phyloP scores from a whole-genome alignment of 108 stramenopile species.

The Fistulifera solaris region DNA sequence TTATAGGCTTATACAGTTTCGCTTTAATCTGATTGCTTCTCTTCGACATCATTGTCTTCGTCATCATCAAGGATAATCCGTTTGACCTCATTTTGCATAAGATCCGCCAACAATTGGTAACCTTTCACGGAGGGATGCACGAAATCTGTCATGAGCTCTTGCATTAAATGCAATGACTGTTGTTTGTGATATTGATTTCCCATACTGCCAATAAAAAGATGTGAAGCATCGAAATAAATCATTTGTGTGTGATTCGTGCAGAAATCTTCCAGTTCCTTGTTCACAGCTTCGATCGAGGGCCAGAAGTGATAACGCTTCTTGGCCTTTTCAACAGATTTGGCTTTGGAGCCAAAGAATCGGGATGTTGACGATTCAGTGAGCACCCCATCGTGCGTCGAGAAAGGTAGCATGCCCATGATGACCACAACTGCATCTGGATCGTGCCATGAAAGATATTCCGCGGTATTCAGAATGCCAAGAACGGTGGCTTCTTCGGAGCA shows the following conservation, averaged over 20 bases:
- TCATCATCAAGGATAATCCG: conserved; percentile 17
- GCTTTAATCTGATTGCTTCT: neutral
- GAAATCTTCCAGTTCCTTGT: conserved; percentile 22
- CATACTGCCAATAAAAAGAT: conserved; percentile 24
- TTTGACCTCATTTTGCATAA: conserved; percentile 14
- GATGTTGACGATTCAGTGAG: neutral
- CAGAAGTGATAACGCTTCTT: conserved; percentile 17
- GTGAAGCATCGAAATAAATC: conserved; percentile 24
- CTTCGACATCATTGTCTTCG: conserved; percentile 17
- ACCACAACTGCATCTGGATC: conserved; percentile 46
- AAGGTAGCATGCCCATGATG: conserved; percentile 50
- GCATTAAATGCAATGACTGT: conserved; percentile 8
- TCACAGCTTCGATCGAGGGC: conserved; percentile 25
- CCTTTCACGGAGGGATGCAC: conserved; percentile 20
- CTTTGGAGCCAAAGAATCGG: conserved; percentile 1
- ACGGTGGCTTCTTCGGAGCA: conserved; percentile 66
- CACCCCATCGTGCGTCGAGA: conserved; percentile 8
- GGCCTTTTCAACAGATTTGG: neutral
- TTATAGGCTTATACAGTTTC: too few species aligned
- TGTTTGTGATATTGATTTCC: conserved; percentile 16
- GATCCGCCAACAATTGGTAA: conserved; percentile 13
- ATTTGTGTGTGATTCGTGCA: conserved; percentile 22
- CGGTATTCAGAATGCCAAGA: conserved; percentile 50
- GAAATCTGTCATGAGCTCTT: conserved; percentile 26
- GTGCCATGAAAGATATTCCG: conserved; percentile 38